Conservation (phyloP, 2,329 filamentous ascomycete genomes). For the Fusarium vanettenii region DNA sequence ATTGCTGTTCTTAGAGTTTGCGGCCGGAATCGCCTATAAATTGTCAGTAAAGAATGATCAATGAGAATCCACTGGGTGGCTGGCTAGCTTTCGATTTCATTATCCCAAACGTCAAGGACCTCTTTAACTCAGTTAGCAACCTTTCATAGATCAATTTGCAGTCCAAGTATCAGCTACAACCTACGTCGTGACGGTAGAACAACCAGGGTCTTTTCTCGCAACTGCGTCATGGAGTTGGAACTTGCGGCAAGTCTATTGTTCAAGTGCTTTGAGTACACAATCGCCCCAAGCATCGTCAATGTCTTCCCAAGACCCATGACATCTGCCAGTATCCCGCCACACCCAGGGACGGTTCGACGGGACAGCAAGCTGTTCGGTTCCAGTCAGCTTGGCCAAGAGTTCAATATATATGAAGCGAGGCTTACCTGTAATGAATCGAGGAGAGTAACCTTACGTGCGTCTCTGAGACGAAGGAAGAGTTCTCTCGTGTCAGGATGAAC, state of each 20-base stretch:
- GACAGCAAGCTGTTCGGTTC: not conserved
- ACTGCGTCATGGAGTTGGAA: not conserved
- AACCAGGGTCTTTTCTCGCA: not conserved
- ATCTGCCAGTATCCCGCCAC: slow-evolving; percentile 14
- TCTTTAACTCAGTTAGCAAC: not conserved
- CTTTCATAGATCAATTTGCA: not conserved
- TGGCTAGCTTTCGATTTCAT: not conserved
- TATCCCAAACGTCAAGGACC: slow-evolving; percentile 7
- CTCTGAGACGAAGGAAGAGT: fast-evolving
- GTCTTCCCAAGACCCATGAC: slow-evolving; percentile 24
- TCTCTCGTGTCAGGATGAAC: not conserved
- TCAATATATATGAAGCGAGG: no score
- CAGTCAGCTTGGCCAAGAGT: not conserved
- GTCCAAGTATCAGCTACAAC: not conserved
- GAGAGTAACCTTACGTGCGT: not conserved
- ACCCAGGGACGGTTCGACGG: not conserved
- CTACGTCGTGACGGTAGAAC: not conserved
- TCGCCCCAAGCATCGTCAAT: slow-evolving; percentile 9
- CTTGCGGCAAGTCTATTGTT: not conserved
- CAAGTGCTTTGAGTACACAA: slow-evolving; percentile 2
- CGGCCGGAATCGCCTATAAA: slow-evolving; percentile 46
- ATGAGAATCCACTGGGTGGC: no score
- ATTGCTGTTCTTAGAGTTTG: slow-evolving; percentile 42
- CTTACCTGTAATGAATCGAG: not conserved
- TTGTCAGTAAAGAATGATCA: not conserved